Base-by-base conservation (phyloP, 202 grass and related monocot genomes). In the Carex arenaria region DNA sequence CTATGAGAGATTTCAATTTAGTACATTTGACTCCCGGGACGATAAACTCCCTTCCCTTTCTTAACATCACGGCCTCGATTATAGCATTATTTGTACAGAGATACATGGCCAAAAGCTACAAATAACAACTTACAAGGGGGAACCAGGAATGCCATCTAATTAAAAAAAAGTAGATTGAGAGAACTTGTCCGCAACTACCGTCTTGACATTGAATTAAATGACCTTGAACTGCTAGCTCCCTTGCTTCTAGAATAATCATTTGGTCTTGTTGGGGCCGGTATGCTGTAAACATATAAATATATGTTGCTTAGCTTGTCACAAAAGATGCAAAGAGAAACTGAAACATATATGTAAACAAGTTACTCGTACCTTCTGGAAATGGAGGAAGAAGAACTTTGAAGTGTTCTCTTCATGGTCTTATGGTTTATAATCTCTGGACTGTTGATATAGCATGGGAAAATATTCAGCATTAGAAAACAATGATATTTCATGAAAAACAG, bases 351-450 rank as follows among this genome's bases (percentile, higher is more conserved):
- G 57, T 17, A 57, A 85, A 42, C 18, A 74, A 49, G 49, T 19
- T 49, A 43, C 5, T 45, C 10, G 18, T 77, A 89, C 87, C 84
- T 84, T 83, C 67, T 61, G 3, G 80, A 51, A 14, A 75, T 10
- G 15, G 82, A 65, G 64, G 45, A 70, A 5, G 64, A 82, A 63
- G 15, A 86, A 61, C 79, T 86, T 62, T 80, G 80, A 64, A 68
- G 17, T 74, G 77, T 75, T 42, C 61, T 90, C 51, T 72, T 84
- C 20, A 90, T 80, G 31, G 64, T 26, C 10, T 55, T 80, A 72
- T 89, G 83, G 59, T 85, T 82, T 78, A 72, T 83, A 61, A 32
- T 17, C 66, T 90, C 80, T 18, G 72, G 84, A 72, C 84, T 90
- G 61, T 84, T 31, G 43, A 68, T 15, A 57, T 42, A 65, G 79